Base-by-base conservation (phyloP, 2,329 filamentous ascomycete species). In the Trichoderma sp. region DNA sequence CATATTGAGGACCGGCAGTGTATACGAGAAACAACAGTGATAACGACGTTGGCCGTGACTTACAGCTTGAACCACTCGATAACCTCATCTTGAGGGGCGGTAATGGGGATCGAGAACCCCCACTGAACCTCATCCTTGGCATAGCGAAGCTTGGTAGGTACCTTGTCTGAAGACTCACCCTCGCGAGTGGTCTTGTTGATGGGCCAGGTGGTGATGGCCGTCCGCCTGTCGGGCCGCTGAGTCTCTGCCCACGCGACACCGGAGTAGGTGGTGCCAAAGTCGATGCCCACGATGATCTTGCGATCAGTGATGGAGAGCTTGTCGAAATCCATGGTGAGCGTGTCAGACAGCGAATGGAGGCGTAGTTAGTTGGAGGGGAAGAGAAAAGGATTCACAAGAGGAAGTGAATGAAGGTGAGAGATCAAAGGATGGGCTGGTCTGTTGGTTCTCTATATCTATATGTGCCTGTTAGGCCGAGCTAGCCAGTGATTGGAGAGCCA, bases 191-290 rank as follows among this genome's bases (percentile, higher is more conserved):
- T 73, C 63, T 75, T 77, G 65, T 76, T 79, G 52, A 79, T 77
- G 25, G 81, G 81, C 82, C 82, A 84, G 34, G 78, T 76, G 1
- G 76, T 79, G 71, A 84, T 77, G 34, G 77, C 72, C 5, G 74
- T 74, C 10, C 76, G 74, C 50, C 77, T 74, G 35, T 81, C 78
- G 3, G 78, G 75, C 3, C 76, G 74, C 58, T 79, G 75, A 2
- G 80, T 80, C 70, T 82, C 77, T 25, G 80, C 81, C 81, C 82
- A 86, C 12, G 82, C 82, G 6, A 85, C 77, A 48, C 83, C 83
- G 3, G 83, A 84, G 71, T 82, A 86, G 0, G 84, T 86, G 17
- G 84, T 86, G 12, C 84, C 84, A 68, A 86, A 86, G 70, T 86
- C 84, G 67, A 86, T 81, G 25, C 81, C 82, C 63, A 84, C 77